phyloP scores from a whole-genome alignment of 768 basidiomycete genomes.

The Pulveroboletus sp. region DNA sequence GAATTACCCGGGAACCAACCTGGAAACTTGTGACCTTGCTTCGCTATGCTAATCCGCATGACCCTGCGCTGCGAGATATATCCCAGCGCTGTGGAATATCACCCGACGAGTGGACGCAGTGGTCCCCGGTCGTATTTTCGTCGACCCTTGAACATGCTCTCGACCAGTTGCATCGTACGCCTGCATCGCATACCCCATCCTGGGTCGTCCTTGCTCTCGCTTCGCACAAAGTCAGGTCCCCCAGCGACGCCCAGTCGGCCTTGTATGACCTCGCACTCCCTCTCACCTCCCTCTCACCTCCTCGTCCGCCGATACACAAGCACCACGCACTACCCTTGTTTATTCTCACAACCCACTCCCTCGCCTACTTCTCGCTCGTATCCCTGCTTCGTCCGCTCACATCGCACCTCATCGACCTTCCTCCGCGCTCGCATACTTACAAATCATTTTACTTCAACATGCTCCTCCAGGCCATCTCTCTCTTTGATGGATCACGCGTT shows the following conservation, averaged over 20 bases:
- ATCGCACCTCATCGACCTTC: conserved; percentile 38
- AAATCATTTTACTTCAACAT: conserved; percentile 46
- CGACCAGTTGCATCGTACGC: conserved; percentile 12
- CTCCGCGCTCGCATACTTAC: conserved; percentile 9
- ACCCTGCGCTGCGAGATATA: conserved; percentile 12
- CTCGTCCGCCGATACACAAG: conserved; percentile 12
- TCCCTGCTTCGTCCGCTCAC: conserved; percentile 45
- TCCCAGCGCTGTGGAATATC: conserved; percentile 32
- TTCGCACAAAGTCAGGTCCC: conserved; percentile 43
- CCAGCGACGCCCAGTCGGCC: conserved; percentile 42
- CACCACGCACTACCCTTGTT: conserved; percentile 9
- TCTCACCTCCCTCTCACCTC: conserved; percentile 34
- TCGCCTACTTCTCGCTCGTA: conserved; percentile 49
- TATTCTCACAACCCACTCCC: conserved; percentile 38
- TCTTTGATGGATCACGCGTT: conserved; percentile 39
- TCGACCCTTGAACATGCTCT: conserved; percentile 35
- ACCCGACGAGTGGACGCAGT: conserved; percentile 37
- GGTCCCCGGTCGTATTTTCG: conserved; percentile 37
- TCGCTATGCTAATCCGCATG: conserved; percentile 11
- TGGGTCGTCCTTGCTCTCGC: conserved; percentile 59
- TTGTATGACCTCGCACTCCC: conserved; percentile 43
- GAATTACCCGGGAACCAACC: conserved; percentile 37
- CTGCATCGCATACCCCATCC: conserved; percentile 32
- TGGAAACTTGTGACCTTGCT: conserved; percentile 43
- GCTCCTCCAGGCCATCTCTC: conserved; percentile 50